Percentiles rank a stretch among this genome's conserved stretches.
phyloP scores from a whole-genome alignment of 257 asterid genomes.

The Capsicum pubescens region DNA sequence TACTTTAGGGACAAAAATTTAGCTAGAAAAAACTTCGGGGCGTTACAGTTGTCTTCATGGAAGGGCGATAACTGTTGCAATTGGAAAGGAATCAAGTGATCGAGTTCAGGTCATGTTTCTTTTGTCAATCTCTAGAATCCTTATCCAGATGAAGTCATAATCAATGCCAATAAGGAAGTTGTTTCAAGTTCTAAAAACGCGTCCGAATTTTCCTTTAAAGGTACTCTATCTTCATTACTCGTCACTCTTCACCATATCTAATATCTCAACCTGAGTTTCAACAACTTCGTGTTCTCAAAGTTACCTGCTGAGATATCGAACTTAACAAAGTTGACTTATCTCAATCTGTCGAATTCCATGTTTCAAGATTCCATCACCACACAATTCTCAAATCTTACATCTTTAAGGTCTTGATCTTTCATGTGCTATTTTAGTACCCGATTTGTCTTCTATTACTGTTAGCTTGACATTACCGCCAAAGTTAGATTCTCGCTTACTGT shows the following conservation, averaged over 20 bases:
- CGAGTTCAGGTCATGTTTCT: constrained; percentile 20
- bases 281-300: no score
- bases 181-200: constrained; percentile 6
- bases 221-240: constrained; percentile 27
- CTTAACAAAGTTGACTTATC: no score
- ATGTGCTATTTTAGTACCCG: no score
- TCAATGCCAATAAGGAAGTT: no score
- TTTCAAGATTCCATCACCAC: no score
- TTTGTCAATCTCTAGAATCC: constrained; percentile 27
- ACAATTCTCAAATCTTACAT: no score
- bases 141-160: background rate
- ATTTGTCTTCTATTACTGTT: no score
- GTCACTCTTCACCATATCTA: constrained; percentile 24
- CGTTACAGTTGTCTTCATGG: constrained; percentile 32
- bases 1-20: no score
- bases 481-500: background rate
- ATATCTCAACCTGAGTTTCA: constrained; percentile 28
- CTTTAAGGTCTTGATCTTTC: no score
- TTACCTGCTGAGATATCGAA: no score
- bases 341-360: no score
- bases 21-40: no score
- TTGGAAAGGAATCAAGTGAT: constrained; percentile 30
- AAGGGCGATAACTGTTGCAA: constrained; percentile 15
- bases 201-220: background rate
- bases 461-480: constrained; percentile 10